Conservation (phyloP, 2,329 filamentous ascomycete species). For the Aspergillus versicolor region DNA sequence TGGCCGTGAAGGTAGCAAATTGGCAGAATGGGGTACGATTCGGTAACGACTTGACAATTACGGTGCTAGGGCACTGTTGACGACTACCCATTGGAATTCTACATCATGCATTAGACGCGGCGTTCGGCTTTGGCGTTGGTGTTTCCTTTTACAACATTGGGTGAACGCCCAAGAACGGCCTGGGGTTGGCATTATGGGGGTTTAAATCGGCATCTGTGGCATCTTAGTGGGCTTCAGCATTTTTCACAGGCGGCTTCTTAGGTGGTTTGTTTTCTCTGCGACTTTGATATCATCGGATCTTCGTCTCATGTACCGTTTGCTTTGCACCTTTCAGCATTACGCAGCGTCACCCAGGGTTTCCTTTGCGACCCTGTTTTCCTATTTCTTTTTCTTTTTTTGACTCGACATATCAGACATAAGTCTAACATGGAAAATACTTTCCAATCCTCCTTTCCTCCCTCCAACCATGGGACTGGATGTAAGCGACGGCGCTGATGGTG, state of each 20-base stretch:
- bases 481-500: slow-evolving; percentile 35
- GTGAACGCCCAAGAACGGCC: slow-evolving; percentile 25
- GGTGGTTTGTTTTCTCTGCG: slow-evolving; percentile 15
- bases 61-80: slow-evolving; percentile 13
- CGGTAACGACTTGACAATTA: slow-evolving; percentile 45
- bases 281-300: slow-evolving; percentile 19
- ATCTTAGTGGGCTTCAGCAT: slow-evolving; percentile 28
- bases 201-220: slow-evolving; percentile 31
- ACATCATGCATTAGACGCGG: slow-evolving; percentile 35
- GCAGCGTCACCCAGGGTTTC: slow-evolving; percentile 13
- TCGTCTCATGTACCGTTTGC: slow-evolving; percentile 21
- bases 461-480: slow-evolving; percentile 20
- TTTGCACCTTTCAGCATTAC: slow-evolving; percentile 10
- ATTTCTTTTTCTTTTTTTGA: neutral
- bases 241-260: slow-evolving; percentile 15
- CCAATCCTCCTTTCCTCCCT: slow-evolving; percentile 6
- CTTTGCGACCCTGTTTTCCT: slow-evolving; percentile 4
- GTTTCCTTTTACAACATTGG: slow-evolving; percentile 16
- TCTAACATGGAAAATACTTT: neutral
- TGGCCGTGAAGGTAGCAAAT: slow-evolving; percentile 64
- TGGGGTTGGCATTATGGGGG: slow-evolving; percentile 21
- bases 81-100: slow-evolving; percentile 16
- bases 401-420: slow-evolving; percentile 3
- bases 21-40: slow-evolving; percentile 82
- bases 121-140: slow-evolving; percentile 31